Conservation (phyloP, 2,329 filamentous ascomycete genomes). For the Fusarium sp. region DNA sequence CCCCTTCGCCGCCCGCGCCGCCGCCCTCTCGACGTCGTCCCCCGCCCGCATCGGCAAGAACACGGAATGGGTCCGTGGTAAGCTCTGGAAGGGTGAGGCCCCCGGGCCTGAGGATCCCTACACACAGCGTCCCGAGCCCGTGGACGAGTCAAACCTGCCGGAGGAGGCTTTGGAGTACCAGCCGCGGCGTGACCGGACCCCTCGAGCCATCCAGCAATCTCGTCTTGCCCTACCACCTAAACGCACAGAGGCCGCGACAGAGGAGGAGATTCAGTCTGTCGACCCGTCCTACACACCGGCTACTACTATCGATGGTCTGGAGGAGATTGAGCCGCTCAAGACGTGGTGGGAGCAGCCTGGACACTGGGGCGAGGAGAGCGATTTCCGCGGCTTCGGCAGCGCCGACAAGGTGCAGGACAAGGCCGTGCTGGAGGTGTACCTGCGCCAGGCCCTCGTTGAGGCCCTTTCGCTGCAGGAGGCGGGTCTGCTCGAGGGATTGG, state of each 20-base stretch:
- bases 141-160: constrained; percentile 46
- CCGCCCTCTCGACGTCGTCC: constrained; percentile 50
- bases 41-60: constrained; percentile 46
- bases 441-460: constrained; percentile 66
- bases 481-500: constrained; percentile 47
- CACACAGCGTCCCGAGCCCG: constrained; percentile 48
- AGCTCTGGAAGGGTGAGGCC: constrained; percentile 55
- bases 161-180: constrained; percentile 43
- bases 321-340: constrained; percentile 59
- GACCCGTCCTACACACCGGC: constrained; percentile 62
- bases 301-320: constrained; percentile 56
- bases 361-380: constrained; percentile 62
- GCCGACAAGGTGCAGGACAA: constrained; percentile 56
- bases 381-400: constrained; percentile 59
- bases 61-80: constrained; percentile 53
- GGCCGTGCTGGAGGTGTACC: constrained; percentile 59
- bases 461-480: constrained; percentile 57
- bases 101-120: constrained; percentile 55
- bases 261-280: constrained; percentile 46
- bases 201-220: constrained; percentile 44
- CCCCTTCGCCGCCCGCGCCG: constrained; percentile 43
- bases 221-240: constrained; percentile 50
- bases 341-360: constrained; percentile 66
- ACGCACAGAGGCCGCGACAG: constrained; percentile 49
- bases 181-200: constrained; percentile 37